Evolutionary conservation across 1,284 basidiomycete species (phyloP).

Genomic region (Apiotrichum akiyoshidainum): DNA sequence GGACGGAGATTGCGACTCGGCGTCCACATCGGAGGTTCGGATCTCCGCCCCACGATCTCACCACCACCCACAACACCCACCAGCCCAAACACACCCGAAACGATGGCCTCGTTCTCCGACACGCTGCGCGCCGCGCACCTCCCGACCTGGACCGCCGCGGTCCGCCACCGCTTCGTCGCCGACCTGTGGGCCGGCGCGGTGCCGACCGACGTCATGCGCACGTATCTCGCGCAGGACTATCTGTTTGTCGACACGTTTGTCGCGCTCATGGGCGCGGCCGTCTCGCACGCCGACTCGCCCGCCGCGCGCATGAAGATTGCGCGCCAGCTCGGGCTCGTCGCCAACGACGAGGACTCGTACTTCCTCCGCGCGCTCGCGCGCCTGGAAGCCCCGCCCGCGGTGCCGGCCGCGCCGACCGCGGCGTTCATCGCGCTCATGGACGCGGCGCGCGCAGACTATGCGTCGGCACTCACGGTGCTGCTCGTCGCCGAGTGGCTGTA

Average conservation of each 20-base stretch:
- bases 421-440: slow-evolving; percentile 15
- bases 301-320: slow-evolving; percentile 10
- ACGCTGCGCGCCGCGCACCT: too few relatives aligned
- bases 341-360: slow-evolving; percentile 22
- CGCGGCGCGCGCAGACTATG: slow-evolving; percentile 10
- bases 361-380: slow-evolving; percentile 17
- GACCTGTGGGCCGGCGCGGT: slow-evolving; percentile 18
- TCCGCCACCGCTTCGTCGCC: slow-evolving; percentile 11
- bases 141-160: slow-evolving; percentile 5
- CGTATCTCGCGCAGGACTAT: slow-evolving; percentile 18
- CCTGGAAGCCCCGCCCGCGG: neutral
- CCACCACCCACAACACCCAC: too few relatives aligned
- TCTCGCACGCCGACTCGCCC: slow-evolving; percentile 12
- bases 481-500: slow-evolving; percentile 27
- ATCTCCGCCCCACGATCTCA: too few relatives aligned
- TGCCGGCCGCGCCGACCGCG: slow-evolving; percentile 1
- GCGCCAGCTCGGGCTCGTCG: slow-evolving; percentile 18
- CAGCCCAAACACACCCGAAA: too few relatives aligned
- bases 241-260: slow-evolving; percentile 22
- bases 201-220: slow-evolving; percentile 6
- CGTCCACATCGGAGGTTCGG: too few relatives aligned
- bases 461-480: slow-evolving; percentile 11
- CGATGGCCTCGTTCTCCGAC: too few relatives aligned
- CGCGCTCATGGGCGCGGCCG: slow-evolving; percentile 19
- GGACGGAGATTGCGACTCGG: too few relatives aligned